A percentile compares a stretch with the other conserved stretches of the same genome.
These are phyloP conservation scores for Sphaerobolus stellatus DNA, from an alignment of 1,284 basidiomycete species.

Conservation along the genomic window DNA sequence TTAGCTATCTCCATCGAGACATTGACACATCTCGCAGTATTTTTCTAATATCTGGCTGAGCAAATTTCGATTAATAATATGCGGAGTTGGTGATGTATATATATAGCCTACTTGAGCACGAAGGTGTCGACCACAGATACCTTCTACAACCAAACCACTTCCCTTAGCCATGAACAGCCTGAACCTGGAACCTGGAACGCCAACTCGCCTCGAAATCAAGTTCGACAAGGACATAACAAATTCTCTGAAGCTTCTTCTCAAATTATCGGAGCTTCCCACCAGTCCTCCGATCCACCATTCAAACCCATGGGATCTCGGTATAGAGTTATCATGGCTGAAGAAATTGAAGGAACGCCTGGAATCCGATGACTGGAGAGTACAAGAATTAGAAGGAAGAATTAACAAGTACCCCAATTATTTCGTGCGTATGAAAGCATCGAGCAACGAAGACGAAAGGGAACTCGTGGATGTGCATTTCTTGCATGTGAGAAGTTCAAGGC, in stretches of 20 bases:
- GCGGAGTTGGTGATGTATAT: too few species aligned
- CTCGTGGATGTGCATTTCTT: slow-evolving; percentile 21
- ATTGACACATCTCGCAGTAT: too few species aligned
- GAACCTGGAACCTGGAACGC: too few species aligned
- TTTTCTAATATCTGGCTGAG: too few species aligned
- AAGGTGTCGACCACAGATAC: too few species aligned
- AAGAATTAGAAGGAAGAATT: slow-evolving; percentile 14
- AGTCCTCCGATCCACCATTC: slow-evolving; percentile 13
- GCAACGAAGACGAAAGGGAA: slow-evolving; percentile 7
- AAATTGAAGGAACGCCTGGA: slow-evolving; percentile 13
- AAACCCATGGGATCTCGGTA: slow-evolving; percentile 16
- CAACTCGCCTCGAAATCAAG: too few species aligned
- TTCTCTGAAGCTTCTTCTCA: slow-evolving; percentile 18
- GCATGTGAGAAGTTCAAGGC: slow-evolving; percentile 18
- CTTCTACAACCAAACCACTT: too few species aligned
- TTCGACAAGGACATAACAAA: too few species aligned
- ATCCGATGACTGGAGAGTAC: slow-evolving; percentile 15
- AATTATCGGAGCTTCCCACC: slow-evolving; percentile 11
- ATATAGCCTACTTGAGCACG: too few species aligned
- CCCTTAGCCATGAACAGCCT: too few species aligned
- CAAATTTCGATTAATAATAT: too few species aligned
- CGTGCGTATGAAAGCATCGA: slow-evolving; percentile 16
- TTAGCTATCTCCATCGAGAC: too few species aligned
- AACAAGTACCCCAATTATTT: slow-evolving; percentile 16
- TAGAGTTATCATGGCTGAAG: slow-evolving; percentile 16